Evolutionary conservation across 805 yeast genomes (phyloP), one percentile per base, ranked within the genome.

Genomic region (Sugiyamaella smithiae): DNA sequence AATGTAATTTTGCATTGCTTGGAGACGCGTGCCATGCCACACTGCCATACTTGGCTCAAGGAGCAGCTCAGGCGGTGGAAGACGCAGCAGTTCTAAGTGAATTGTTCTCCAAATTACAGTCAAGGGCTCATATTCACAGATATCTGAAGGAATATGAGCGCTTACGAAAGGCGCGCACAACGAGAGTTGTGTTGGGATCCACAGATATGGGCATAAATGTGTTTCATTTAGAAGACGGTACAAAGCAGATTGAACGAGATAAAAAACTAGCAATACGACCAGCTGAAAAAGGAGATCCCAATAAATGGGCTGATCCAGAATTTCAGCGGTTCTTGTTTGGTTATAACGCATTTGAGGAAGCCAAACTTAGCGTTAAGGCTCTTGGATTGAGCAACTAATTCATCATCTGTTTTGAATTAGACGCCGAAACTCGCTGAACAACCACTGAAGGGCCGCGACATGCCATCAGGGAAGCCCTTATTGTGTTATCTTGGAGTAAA

Each of bases 21-120:
- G 72, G 72, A 1, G 72, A 68, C 49, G 62, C 72, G 1, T 58
- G 62, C 26, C 72, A 68, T 48, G 68, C 71, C 11, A 68, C 68
- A 48, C 62, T 68, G 24, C 68, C 68, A 3, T 62, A 63, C 50
- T 53, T 63, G 22, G 65, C 67, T 5, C 59, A 57, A 33, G 67
- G 67, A 14, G 67, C 67, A 4, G 56, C 65, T 4, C 62, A 56
- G 47, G 67, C 67, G 9, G 47, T 64, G 12, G 67, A 64, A 48
- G 67, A 63, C 23, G 49, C 48, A 5, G 47, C 40, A 7, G 29
- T 43, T 25, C 29, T 46, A 17, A 22, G 49, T 7, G 28, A 24
- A 22, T 8, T 46, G 8, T 26, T 46, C 6, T 7, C 9, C 40
- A 23, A 24, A 12, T 5, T 46, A 7, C 40, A 46, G 31, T 8